Percentiles rank a stretch among this genome's conserved stretches.
phyloP scores from a whole-genome alignment of 208 protist species.

The Acanthamoeba sp. region DNA sequence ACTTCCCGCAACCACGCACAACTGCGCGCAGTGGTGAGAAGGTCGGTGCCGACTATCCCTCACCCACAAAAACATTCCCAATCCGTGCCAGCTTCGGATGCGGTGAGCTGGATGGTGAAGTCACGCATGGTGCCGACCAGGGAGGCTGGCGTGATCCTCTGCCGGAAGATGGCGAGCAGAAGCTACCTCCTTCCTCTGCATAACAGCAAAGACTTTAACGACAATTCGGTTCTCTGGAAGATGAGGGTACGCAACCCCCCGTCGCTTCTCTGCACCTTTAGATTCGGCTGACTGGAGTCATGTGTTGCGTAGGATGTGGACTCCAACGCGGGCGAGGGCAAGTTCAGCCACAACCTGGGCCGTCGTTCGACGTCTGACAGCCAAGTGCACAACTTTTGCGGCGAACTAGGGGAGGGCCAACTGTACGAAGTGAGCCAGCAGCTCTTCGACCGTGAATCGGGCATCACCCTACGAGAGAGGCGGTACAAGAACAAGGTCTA shows the following conservation, averaged over 20 bases:
- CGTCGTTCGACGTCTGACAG: slow-evolving; percentile 10
- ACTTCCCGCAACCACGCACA: neutral
- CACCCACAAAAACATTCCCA: neutral
- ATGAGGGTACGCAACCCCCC: neutral
- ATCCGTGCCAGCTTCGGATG: slow-evolving; percentile 22
- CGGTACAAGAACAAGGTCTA: slow-evolving; percentile 24
- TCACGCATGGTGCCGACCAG: neutral
- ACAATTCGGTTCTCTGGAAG: slow-evolving; percentile 65
- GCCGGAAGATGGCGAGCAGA: slow-evolving; percentile 30
- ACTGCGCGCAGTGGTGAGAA: neutral
- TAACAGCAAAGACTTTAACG: slow-evolving; percentile 38
- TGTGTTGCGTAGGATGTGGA: neutral
- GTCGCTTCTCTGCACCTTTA: neutral
- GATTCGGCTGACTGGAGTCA: too few relatives aligned
- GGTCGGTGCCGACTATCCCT: neutral
- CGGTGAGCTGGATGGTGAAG: slow-evolving; percentile 52
- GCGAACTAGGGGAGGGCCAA: slow-evolving; percentile 18
- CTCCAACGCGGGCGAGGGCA: neutral
- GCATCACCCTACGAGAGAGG: neutral
- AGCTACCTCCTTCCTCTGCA: slow-evolving; percentile 32
- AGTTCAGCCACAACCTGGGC: neutral
- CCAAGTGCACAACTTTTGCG: slow-evolving; percentile 7
- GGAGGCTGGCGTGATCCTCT: slow-evolving; percentile 6
- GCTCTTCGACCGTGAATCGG: slow-evolving; percentile 8
- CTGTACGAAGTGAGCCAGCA: slow-evolving; percentile 38